Evolutionary conservation across 768 basidiomycete genomes (phyloP), one percentile per base, ranked within the genome.

Genomic region (Boletus pseudo-olivaceus): DNA sequence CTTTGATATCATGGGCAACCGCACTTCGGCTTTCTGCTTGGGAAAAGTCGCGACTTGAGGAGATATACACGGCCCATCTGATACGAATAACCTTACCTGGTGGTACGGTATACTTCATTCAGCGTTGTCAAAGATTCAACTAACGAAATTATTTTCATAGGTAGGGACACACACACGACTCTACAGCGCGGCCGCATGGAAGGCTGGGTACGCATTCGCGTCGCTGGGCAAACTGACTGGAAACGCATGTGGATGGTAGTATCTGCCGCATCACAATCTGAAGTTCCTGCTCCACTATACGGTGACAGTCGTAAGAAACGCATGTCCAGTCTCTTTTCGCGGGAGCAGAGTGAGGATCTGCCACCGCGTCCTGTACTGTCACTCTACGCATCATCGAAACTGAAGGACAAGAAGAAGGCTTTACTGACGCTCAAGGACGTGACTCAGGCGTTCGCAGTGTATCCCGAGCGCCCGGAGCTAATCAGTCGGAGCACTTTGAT

Each of bases 161-260:
- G 78, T 53, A 74, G 72, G 40, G 80, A 80, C 29, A 76, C 83
- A 2, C 82, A 79, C 9, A 78, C 83, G 3, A 83, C 88, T 8
- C 78, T 95, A 3, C 68, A 81, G 11, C 80, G 81, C 44, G 87
- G 90, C 9, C 80, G 81, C 54, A 81, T 93, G 77, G 95, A 98
- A 68, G 96, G 95, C 1, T 94, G 90, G 90, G 88, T 93, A 17
- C 82, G 87, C 61, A 80, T 93, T 43, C 86, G 96, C 42, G 78
- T 98, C 37, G 88, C 94, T n/a, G 95, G 96, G n/a, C 93, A 94
- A 62, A 94, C 91, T 0, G 93, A 97, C 61, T 98, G 96, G 96
- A 93, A 93, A 68, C 81, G 84, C 39, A 78, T 94, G 42, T 98
- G 92, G 90, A 82, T 91, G 76, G 81, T 87, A 7, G 74, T 97